These are phyloP conservation scores for Wickerhamiella sergipiensis DNA, from an alignment of 805 yeast species.

Conservation along the genomic window DNA sequence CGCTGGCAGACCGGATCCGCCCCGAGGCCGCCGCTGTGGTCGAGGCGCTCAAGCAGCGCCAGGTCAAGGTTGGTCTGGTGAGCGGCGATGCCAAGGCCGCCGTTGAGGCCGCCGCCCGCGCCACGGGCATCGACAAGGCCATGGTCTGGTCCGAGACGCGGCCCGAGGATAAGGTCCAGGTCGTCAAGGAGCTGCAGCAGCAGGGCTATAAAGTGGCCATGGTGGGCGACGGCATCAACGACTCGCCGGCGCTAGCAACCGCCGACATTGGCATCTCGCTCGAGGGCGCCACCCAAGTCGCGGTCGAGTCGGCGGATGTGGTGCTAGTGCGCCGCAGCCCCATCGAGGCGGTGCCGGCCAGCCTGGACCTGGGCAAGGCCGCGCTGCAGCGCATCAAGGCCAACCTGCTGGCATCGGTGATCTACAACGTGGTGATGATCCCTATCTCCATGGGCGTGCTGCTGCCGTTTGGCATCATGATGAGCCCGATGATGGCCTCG, in stretches of 20 bases:
- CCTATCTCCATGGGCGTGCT: conserved; percentile 94
- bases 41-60: conserved; percentile 35
- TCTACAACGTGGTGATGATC: conserved; percentile 76
- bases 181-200: conserved; percentile 37
- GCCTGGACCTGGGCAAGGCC: conserved; percentile 49
- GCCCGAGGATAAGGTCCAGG: conserved; percentile 62
- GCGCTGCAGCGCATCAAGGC: conserved; percentile 67
- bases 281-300: conserved; percentile 88
- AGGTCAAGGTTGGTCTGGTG: conserved; percentile 64
- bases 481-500: conserved; percentile 85
- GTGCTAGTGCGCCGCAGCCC: conserved; percentile 38
- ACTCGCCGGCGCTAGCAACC: conserved; percentile 86
- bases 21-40: conserved; percentile 51
- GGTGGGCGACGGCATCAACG: conserved; percentile 97
- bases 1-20: conserved; percentile 54
- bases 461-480: conserved; percentile 54
- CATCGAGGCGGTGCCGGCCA: conserved; percentile 31
- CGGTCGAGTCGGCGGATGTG: conserved; percentile 92
- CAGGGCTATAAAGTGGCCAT: conserved; percentile 54
- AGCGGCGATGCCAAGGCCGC: conserved; percentile 70
- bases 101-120: conserved; percentile 49
- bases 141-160: conserved; percentile 63
- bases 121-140: conserved; percentile 49
- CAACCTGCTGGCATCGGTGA: conserved; percentile 74
- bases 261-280: conserved; percentile 87